These are phyloP conservation scores for Myriosclerotinia duriaeana DNA, from an alignment of 2,329 filamentous ascomycete species.

Conservation along the genomic window DNA sequence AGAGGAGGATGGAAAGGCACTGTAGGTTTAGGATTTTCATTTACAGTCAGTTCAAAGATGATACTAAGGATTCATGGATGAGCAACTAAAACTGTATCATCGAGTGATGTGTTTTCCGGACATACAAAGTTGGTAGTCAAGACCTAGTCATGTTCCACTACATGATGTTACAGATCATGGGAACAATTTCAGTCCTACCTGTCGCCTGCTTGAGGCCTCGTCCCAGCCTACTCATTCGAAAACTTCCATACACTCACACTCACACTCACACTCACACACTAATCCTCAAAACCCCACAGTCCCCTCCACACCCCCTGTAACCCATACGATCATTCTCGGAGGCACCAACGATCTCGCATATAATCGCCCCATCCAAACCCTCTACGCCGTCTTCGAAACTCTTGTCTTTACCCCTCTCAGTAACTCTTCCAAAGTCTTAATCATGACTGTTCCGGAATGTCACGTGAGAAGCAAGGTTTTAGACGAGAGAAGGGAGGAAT, in stretches of 20 bases:
- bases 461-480: slow-evolving; percentile 34
- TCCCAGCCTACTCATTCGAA: too few species aligned
- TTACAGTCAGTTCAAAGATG: not conserved
- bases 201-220: too few species aligned
- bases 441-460: slow-evolving; percentile 61
- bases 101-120: not conserved
- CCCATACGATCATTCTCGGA: slow-evolving; percentile 60
- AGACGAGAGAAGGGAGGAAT: slow-evolving; percentile 43
- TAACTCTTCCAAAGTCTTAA: slow-evolving; percentile 55
- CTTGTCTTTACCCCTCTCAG: slow-evolving; percentile 51
- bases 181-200: not conserved
- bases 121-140: not conserved
- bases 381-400: slow-evolving; percentile 50
- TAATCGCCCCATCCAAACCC: slow-evolving; percentile 41
- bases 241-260: slow-evolving; percentile 40
- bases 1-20: slow-evolving; percentile 26
- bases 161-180: not conserved
- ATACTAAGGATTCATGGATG: not conserved
- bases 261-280: too few species aligned
- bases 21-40: slow-evolving; percentile 25
- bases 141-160: not conserved
- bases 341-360: slow-evolving; percentile 64
- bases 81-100: not conserved
- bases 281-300: slow-evolving; percentile 10
- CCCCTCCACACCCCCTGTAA: slow-evolving; percentile 12